Conservation (phyloP, 2,329 filamentous ascomycete genomes). For the Trichophaea hybrida region DNA sequence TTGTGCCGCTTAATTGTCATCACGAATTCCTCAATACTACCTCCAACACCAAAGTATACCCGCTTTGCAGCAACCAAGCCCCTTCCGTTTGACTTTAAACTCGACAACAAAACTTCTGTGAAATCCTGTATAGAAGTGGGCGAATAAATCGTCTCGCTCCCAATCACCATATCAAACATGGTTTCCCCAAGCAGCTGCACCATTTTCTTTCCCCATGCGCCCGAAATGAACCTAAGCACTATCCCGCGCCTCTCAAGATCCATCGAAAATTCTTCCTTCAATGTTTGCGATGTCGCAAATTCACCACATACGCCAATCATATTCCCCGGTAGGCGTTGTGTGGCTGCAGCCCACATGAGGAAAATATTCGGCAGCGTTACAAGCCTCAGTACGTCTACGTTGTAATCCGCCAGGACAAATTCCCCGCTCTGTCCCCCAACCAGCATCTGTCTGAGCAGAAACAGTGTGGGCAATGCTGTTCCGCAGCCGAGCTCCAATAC, state of each 20-base stretch:
- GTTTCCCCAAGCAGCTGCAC: conserved; percentile 30
- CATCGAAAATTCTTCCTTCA: conserved; percentile 45
- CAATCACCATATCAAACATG: conserved; percentile 42
- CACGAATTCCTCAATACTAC: conserved; percentile 63
- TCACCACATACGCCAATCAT: conserved; percentile 41
- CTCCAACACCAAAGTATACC: conserved; percentile 73
- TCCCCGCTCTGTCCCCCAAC: conserved; percentile 5
- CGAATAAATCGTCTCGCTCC: conserved; percentile 72
- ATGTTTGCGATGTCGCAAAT: conserved; percentile 46
- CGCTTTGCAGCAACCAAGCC: conserved; percentile 62
- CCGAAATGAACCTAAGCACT: conserved; percentile 53
- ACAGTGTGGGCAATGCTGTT: conserved; percentile 57
- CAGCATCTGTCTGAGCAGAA: conserved; percentile 50
- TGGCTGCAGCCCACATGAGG: conserved; percentile 40
- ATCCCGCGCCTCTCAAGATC: conserved; percentile 41
- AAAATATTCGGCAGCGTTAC: conserved; percentile 69
- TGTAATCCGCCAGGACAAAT: conserved; percentile 59
- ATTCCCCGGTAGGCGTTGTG: background rate
- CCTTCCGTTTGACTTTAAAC: conserved; percentile 44
- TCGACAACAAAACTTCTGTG: conserved; percentile 47
- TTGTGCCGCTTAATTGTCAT: conserved; percentile 8
- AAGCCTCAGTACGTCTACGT: conserved; percentile 59
- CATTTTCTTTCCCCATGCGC: conserved; percentile 56
- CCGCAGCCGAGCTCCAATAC: conserved; percentile 55
- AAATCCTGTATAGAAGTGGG: conserved; percentile 56